Evolutionary conservation across 139 green algal species (phyloP).

Genomic region (Pseudopediastrum boryanum): DNA sequence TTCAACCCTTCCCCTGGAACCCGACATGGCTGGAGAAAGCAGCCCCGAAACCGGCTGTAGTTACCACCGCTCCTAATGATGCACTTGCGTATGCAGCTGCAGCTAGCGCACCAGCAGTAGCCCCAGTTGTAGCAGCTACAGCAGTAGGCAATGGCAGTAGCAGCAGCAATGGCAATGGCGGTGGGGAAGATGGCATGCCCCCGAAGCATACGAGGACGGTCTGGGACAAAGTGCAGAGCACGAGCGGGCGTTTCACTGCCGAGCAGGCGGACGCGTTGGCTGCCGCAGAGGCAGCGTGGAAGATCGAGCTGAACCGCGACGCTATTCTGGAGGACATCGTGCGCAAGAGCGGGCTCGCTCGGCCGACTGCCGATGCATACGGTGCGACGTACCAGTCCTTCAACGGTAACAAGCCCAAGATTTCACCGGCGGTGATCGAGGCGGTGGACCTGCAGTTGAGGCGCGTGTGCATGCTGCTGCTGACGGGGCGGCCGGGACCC

Average conservation of each 20-base stretch:
- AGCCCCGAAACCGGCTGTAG: not conserved
- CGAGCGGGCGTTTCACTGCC: not conserved
- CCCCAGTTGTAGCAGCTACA: not conserved
- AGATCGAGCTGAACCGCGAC: slow-evolving; percentile 21
- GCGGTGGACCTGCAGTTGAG: slow-evolving; percentile 9
- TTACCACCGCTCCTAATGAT: too few species aligned
- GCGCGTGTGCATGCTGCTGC: not conserved
- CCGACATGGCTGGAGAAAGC: not conserved
- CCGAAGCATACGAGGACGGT: too few species aligned
- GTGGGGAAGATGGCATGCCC: not conserved
- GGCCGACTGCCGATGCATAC: slow-evolving; percentile 3
- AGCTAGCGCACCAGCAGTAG: too few species aligned
- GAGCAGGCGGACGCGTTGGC: not conserved
- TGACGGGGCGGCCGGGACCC: slow-evolving; percentile 4
- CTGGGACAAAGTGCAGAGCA: too few species aligned
- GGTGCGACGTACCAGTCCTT: slow-evolving; percentile 18
- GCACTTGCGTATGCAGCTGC: too few species aligned
- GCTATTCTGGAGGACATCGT: slow-evolving; percentile 34
- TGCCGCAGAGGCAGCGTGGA: slow-evolving; percentile 23
- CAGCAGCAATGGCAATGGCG: not conserved
- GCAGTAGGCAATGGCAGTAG: not conserved
- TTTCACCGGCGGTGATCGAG: not conserved
- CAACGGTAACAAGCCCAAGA: slow-evolving; percentile 9
- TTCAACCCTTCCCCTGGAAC: slow-evolving; percentile 4
- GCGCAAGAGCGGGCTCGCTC: slow-evolving; percentile 15